These are phyloP conservation scores for Coffea humblotiana DNA, from an alignment of 305 asterid species.

Conservation along the genomic window DNA sequence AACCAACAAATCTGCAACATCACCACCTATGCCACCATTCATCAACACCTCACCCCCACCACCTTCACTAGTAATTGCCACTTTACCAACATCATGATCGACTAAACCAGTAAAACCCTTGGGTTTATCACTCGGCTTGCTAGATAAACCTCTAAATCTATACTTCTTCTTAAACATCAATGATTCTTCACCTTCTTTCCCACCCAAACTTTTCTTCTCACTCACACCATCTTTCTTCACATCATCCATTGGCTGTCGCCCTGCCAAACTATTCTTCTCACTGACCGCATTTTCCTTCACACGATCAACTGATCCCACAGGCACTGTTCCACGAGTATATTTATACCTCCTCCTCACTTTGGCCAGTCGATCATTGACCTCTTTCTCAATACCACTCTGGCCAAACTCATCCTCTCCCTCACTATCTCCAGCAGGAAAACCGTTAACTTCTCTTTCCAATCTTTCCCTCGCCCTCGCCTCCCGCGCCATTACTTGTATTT, in stretches of 20 bases:
- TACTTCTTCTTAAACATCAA: slow-evolving; percentile 64
- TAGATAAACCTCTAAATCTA: slow-evolving; percentile 44
- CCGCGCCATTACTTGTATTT: slow-evolving; percentile 76
- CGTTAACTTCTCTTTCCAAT: slow-evolving; percentile 41
- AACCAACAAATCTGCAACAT: background rate
- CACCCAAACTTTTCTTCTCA: slow-evolving; percentile 33
- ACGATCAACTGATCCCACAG: slow-evolving; percentile 30
- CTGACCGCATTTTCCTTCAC: slow-evolving; percentile 28
- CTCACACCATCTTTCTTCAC: slow-evolving; percentile 18
- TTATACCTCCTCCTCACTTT: slow-evolving; percentile 53
- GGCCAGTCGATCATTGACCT: slow-evolving; percentile 51
- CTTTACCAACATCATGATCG: slow-evolving; percentile 17
- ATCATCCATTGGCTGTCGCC: slow-evolving; percentile 33
- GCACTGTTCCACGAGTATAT: slow-evolving; percentile 31
- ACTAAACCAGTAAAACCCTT: slow-evolving; percentile 57
- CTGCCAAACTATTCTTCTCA: slow-evolving; percentile 33
- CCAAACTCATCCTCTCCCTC: slow-evolving; percentile 32
- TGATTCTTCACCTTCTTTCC: slow-evolving; percentile 32
- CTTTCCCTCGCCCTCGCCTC: slow-evolving; percentile 71
- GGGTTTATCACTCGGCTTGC: slow-evolving; percentile 51
- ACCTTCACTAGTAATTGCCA: slow-evolving; percentile 18
- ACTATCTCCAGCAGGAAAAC: slow-evolving; percentile 27
- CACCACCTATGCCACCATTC: slow-evolving; percentile 21
- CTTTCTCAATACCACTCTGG: slow-evolving; percentile 64
- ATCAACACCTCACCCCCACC: slow-evolving; percentile 23